Percentiles rank a stretch among this genome's conserved stretches.
Conservation (phyloP, 192 early-diverging fungal genomes). For the Endogone sp. region DNA sequence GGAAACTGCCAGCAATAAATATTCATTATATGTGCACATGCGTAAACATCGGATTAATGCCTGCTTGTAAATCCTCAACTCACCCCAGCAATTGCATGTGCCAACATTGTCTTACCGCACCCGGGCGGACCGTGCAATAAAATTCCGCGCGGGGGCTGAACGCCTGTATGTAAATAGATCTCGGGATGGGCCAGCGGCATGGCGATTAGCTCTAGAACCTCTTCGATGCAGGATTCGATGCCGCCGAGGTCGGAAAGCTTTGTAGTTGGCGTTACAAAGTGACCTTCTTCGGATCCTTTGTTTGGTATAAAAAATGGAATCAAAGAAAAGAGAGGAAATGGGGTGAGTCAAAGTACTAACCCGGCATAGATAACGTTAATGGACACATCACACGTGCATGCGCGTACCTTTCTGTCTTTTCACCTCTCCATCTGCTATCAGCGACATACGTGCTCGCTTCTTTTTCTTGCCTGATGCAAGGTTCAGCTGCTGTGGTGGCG, state of each 20-base stretch:
- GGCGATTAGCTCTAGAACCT: slow-evolving; percentile 86
- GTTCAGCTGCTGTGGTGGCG: slow-evolving; percentile 24
- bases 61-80: slow-evolving; percentile 6
- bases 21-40: no score
- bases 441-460: slow-evolving; percentile 24
- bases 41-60: no score
- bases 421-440: slow-evolving; percentile 6
- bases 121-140: slow-evolving; percentile 95
- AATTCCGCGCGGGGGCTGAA: slow-evolving; percentile 91
- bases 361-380: no score
- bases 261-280: slow-evolving; percentile 30
- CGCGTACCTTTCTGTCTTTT: slow-evolving; percentile 21
- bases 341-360: background rate
- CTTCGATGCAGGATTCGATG: slow-evolving; percentile 85
- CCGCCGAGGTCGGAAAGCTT: slow-evolving; percentile 84
- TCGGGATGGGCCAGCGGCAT: slow-evolving; percentile 95
- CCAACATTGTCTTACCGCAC: slow-evolving; percentile 94
- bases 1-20: background rate
- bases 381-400: no score
- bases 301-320: background rate
- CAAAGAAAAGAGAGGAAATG: no score
- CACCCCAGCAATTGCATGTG: slow-evolving; percentile 94
- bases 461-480: slow-evolving; percentile 8
- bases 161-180: slow-evolving; percentile 87
- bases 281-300: slow-evolving; percentile 11